A percentile compares a stretch with the other conserved stretches of the same genome.
Evolutionary conservation across 192 early-diverging fungal species (phyloP).

Genomic region (Kappamyces sp.): DNA sequence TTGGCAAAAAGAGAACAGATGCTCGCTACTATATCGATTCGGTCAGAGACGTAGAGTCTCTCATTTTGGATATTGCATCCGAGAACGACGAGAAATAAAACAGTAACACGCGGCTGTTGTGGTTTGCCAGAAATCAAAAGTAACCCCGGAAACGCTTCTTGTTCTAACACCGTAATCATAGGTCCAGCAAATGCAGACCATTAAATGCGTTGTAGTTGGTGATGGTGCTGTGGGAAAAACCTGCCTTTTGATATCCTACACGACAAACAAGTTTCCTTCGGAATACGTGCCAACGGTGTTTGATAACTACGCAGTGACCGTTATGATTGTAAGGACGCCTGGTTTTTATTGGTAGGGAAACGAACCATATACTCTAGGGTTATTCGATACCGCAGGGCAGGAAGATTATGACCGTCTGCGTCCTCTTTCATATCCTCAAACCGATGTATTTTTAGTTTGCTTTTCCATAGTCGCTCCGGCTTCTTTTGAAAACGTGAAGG

Average conservation of each 20-base stretch:
- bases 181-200: slow-evolving; percentile 48
- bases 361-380: slow-evolving; percentile 90
- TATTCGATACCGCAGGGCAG: slow-evolving; percentile 96
- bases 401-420: slow-evolving; percentile 94
- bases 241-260: slow-evolving; percentile 91
- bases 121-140: not conserved
- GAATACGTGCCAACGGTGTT: slow-evolving; percentile 98
- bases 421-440: slow-evolving; percentile 90
- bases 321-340: slow-evolving; percentile 74
- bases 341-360: slow-evolving; percentile 47
- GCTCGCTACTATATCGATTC: slow-evolving; percentile 80
- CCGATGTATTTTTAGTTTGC: slow-evolving; percentile 92
- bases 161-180: not conserved
- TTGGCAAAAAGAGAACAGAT: slow-evolving; percentile 95
- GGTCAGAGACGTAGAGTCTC: slow-evolving; percentile 39
- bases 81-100: no score
- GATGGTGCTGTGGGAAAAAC: slow-evolving; percentile 77
- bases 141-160: slow-evolving; percentile 11
- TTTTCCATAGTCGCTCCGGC: slow-evolving; percentile 88
- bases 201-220: slow-evolving; percentile 65
- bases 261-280: slow-evolving; percentile 92
- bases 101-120: no score
- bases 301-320: slow-evolving; percentile 98
- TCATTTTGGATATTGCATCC: slow-evolving; percentile 20
- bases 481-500: slow-evolving; percentile 91